phyloP scores from a whole-genome alignment of 345 rosid species.

The Murraya koenigii region DNA sequence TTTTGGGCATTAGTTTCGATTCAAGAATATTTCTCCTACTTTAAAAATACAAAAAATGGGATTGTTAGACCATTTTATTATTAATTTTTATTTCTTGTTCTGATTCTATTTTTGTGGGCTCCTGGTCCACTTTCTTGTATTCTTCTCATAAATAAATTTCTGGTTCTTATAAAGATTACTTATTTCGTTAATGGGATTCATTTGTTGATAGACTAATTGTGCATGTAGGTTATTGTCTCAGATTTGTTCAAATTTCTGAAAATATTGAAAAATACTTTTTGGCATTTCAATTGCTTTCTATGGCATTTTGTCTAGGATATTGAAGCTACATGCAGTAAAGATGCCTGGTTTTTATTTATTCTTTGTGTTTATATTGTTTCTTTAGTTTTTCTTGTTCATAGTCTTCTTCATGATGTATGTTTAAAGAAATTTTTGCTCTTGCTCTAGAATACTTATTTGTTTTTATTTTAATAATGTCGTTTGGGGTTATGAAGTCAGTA shows the following conservation, averaged over 20 bases:
- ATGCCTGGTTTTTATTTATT: neutral
- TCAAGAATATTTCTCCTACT: neutral
- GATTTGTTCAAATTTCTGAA: neutral
- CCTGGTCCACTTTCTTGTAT: neutral
- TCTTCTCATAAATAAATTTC: neutral
- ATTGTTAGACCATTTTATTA: neutral
- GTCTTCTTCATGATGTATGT: neutral
- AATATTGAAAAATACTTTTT: neutral
- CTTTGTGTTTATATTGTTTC: neutral
- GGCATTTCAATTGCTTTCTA: neutral
- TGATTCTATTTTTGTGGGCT: neutral
- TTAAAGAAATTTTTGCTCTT: neutral
- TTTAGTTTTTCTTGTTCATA: neutral
- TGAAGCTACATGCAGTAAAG: neutral
- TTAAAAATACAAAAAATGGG: neutral
- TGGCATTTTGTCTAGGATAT: neutral
- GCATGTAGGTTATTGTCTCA: neutral
- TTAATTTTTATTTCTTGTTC: neutral
- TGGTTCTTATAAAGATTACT: neutral
- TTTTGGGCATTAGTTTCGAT: neutral
- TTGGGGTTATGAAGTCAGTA: neutral
- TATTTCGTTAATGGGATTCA: neutral
- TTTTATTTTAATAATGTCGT: too few relatives aligned
- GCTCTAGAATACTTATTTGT: neutral
- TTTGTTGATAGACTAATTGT: neutral